phyloP scores from a whole-genome alignment of 257 asterid species.

The Nicotiana obtusifolia region DNA sequence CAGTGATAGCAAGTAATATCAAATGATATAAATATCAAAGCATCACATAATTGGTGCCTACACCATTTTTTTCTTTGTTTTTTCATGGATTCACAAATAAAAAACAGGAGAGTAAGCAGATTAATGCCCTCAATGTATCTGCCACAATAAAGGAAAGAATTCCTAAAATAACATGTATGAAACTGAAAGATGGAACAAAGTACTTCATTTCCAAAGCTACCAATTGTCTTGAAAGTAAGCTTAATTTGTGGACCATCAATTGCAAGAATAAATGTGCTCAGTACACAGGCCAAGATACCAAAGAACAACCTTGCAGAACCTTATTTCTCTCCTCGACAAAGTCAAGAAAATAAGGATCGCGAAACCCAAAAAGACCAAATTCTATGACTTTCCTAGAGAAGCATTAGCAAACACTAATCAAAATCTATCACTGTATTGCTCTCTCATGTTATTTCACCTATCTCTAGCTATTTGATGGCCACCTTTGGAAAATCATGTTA shows the following conservation, averaged over 20 bases:
- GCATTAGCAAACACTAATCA: conserved; percentile 28
- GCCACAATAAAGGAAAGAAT: not conserved
- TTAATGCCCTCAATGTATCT: not conserved
- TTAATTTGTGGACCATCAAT: conserved; percentile 24
- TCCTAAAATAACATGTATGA: not conserved
- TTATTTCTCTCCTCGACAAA: conserved; percentile 36
- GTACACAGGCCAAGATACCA: conserved; percentile 31
- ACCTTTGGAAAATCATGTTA: conserved; percentile 33
- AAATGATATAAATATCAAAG: not conserved
- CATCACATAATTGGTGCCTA: not conserved
- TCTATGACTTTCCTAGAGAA: conserved; percentile 33
- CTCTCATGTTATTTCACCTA: conserved; percentile 46
- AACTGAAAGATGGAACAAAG: not conserved
- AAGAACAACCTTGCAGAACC: conserved; percentile 24
- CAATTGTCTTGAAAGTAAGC: conserved; percentile 15
- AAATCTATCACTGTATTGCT: conserved; percentile 34
- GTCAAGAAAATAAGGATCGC: conserved; percentile 35
- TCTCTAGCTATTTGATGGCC: conserved; percentile 38
- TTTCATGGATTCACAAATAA: not conserved
- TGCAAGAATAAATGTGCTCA: conserved; percentile 33
- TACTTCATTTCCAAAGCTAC: conserved; percentile 3
- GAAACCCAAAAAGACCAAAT: conserved; percentile 31
- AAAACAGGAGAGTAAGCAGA: not conserved
- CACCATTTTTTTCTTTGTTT: not conserved
- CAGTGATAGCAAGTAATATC: not conserved